Percentiles rank a stretch among this genome's conserved stretches.
These are phyloP conservation scores for Rosa rugosa DNA, from an alignment of 306 rosid genomes.

Conservation along the genomic window DNA sequence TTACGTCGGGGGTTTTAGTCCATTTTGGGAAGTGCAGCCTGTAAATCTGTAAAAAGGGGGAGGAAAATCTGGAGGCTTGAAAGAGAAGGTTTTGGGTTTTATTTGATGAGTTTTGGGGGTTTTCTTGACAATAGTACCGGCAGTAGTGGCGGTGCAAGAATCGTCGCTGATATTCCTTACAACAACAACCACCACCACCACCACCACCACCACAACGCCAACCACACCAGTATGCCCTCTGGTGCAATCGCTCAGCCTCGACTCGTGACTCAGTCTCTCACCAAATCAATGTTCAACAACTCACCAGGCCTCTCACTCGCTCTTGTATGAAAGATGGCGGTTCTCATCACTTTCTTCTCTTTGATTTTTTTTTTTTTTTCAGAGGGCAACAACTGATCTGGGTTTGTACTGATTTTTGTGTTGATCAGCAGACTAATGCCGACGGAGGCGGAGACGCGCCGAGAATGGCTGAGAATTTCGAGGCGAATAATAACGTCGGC, in stretches of 20 bases:
- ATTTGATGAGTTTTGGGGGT: conserved; percentile 96
- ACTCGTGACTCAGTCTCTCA: conserved; percentile 61
- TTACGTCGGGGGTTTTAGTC: background rate
- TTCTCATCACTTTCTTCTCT: too few relatives aligned
- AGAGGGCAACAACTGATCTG: background rate
- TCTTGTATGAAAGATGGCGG: conserved; percentile 44
- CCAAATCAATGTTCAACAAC: conserved; percentile 93
- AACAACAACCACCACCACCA: conserved; percentile 22
- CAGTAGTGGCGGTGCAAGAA: conserved; percentile 61
- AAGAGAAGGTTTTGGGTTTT: conserved; percentile 18
- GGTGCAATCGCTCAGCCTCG: conserved; percentile 72
- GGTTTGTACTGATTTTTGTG: conserved; percentile 1
- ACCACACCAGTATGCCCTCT: conserved; percentile 60
- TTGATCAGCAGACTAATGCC: conserved; percentile 55
- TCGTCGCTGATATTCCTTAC: conserved; percentile 60
- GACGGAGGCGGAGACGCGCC: conserved; percentile 74
- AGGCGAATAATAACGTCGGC: conserved; percentile 32
- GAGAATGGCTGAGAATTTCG: conserved; percentile 59
- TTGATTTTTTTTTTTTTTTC: background rate
- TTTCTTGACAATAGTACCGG: conserved; percentile 66
- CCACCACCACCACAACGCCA: conserved; percentile 26
- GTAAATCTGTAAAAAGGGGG: background rate
- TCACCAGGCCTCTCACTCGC: conserved; percentile 90
- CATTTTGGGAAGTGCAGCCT: conserved; percentile 4
- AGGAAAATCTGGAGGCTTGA: conserved; percentile 11